phyloP scores from a whole-genome alignment of 2,329 filamentous ascomycete genomes.

The Fusarium euwallaceae region DNA sequence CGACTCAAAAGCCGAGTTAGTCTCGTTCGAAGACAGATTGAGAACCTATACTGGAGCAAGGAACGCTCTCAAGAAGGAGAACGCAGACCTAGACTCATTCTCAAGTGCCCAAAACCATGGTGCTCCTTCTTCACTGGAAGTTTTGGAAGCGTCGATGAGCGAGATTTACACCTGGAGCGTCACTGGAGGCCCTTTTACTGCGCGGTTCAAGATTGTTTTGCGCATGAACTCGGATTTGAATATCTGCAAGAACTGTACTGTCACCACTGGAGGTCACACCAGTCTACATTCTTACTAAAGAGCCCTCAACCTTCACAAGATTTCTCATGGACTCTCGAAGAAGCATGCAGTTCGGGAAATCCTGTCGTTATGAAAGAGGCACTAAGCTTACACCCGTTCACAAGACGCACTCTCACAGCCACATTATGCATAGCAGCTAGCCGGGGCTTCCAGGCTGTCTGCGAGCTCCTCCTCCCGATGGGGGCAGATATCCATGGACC shows the following conservation, averaged over 20 bases:
- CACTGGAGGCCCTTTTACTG: slow-evolving; percentile 24
- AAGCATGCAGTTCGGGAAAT: background rate
- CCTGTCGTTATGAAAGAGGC: background rate
- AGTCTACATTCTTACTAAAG: background rate
- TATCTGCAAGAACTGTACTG: background rate
- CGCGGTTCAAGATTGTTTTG: background rate
- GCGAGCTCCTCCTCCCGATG: background rate
- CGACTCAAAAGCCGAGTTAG: slow-evolving; percentile 7
- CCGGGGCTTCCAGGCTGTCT: background rate
- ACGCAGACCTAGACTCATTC: background rate
- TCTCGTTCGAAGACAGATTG: slow-evolving; percentile 15
- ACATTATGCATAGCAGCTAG: background rate
- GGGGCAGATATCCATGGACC: background rate
- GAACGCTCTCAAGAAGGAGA: background rate
- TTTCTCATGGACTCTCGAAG: background rate
- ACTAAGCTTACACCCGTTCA: background rate
- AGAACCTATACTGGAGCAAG: background rate
- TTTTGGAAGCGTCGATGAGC: slow-evolving; percentile 4
- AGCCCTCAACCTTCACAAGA: background rate
- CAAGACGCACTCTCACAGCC: background rate
- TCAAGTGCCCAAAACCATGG: slow-evolving; percentile 30
- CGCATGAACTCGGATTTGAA: slow-evolving; percentile 4
- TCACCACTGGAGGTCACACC: slow-evolving; percentile 1
- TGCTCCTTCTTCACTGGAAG: slow-evolving; percentile 19
- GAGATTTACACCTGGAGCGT: slow-evolving; percentile 1